These are phyloP conservation scores for Tylopilus sp. DNA, from an alignment of 1,284 basidiomycete species.

Conservation along the genomic window DNA sequence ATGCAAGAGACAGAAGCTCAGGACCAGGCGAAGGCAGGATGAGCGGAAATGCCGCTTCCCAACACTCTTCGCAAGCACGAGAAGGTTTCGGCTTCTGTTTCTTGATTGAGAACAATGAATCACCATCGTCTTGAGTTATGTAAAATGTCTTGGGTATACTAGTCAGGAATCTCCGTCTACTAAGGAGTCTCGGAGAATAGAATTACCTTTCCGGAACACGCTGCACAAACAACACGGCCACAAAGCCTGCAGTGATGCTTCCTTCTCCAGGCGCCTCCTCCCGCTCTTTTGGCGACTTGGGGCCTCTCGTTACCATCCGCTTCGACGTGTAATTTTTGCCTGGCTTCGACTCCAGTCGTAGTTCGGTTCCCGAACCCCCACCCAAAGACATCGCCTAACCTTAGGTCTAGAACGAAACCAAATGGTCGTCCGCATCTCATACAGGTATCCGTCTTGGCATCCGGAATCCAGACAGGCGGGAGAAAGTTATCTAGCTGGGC, in stretches of 20 bases:
- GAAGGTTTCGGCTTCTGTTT: slow-evolving; percentile 72
- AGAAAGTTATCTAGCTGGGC: slow-evolving; percentile 82
- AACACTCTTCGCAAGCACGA: slow-evolving; percentile 88
- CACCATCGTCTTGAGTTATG: slow-evolving; percentile 64
- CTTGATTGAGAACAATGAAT: slow-evolving; percentile 48
- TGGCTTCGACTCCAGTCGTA: slow-evolving; percentile 19
- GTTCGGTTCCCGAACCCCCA: slow-evolving; percentile 38
- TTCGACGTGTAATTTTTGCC: slow-evolving; percentile 19
- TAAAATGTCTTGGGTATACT: slow-evolving; percentile 73
- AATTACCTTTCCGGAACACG: slow-evolving; percentile 83
- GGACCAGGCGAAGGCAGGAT: slow-evolving; percentile 42
- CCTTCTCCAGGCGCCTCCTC: slow-evolving; percentile 62
- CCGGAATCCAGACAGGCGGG: slow-evolving; percentile 94
- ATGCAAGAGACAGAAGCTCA: slow-evolving; percentile 11
- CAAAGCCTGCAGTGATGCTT: slow-evolving; percentile 94
- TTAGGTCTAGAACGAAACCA: slow-evolving; percentile 64
- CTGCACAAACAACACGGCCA: slow-evolving; percentile 87
- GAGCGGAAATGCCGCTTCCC: slow-evolving; percentile 84
- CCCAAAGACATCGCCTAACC: slow-evolving; percentile 39
- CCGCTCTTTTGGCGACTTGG: slow-evolving; percentile 19
- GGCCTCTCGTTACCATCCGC: slow-evolving; percentile 16
- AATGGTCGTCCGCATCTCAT: slow-evolving; percentile 87
- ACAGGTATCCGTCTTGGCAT: slow-evolving; percentile 82
- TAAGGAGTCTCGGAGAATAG: background rate
- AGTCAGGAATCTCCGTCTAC: slow-evolving; percentile 1